A percentile compares a stretch with the other conserved stretches of the same genome.
phyloP scores from a whole-genome alignment of 2,329 filamentous ascomycete species.

The Pseudocercospora musae region DNA sequence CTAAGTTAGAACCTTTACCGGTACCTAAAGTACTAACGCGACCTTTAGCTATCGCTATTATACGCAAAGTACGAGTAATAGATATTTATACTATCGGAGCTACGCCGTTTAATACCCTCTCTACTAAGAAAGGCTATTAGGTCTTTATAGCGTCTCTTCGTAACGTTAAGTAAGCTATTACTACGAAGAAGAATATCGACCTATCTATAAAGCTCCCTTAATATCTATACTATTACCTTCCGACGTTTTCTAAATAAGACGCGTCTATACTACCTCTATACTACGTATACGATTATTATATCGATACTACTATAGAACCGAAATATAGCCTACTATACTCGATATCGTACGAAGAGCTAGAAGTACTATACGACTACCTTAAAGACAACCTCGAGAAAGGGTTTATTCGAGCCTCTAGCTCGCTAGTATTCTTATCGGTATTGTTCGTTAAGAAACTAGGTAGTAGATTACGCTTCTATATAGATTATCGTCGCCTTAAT shows the following conservation, averaged over 20 bases:
- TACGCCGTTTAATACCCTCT: too few relatives aligned
- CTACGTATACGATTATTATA: not conserved
- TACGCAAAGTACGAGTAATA: too few relatives aligned
- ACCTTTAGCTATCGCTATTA: too few relatives aligned
- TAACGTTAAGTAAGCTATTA: not conserved
- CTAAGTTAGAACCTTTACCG: too few relatives aligned
- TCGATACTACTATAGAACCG: not conserved
- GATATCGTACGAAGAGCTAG: not conserved
- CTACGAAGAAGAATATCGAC: not conserved
- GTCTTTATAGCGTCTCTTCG: not conserved
- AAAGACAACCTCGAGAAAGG: not conserved
- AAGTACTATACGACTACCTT: not conserved
- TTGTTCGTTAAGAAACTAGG: constrained; percentile 21
- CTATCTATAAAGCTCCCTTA: not conserved
- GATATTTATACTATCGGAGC: too few relatives aligned
- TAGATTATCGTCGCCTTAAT: constrained; percentile 35
- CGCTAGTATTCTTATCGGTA: not conserved
- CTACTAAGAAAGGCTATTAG: not conserved
- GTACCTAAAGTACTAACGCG: too few relatives aligned
- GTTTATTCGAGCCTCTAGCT: not conserved
- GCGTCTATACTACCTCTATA: not conserved
- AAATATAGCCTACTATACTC: not conserved
- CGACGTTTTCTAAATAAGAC: not conserved
- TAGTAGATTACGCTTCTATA: constrained; percentile 22
- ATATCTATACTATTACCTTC: not conserved